phyloP scores from a whole-genome alignment of 768 basidiomycete species.

The Tricholomella constricta region DNA sequence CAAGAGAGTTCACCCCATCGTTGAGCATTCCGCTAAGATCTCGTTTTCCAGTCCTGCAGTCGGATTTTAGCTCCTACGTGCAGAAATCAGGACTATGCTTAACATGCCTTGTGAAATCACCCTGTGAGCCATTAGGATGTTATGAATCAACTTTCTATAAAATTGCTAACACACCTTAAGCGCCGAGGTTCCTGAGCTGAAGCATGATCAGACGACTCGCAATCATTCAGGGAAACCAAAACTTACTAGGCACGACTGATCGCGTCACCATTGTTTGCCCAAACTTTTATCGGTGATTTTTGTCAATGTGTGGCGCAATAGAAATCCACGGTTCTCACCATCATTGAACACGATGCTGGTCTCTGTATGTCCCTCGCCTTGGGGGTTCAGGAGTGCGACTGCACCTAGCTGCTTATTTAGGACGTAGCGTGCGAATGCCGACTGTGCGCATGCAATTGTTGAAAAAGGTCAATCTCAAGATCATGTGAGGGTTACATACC shows the following conservation, averaged over 20 bases:
- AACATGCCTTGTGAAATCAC: conserved; percentile 80
- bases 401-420: conserved; percentile 75
- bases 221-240: conserved; percentile 5
- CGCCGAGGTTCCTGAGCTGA: conserved; percentile 92
- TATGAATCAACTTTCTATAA: conserved; percentile 1
- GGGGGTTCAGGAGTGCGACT: conserved; percentile 63
- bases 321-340: conserved; percentile 40
- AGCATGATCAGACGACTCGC: neutral
- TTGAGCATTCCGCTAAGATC: conserved; percentile 90
- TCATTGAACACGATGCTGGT: conserved; percentile 81
- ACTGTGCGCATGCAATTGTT: conserved; percentile 44
- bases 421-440: conserved; percentile 87
- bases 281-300: conserved; percentile 52
- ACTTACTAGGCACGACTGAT: conserved; percentile 86
- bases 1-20: conserved; percentile 93
- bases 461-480: neutral
- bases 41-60: conserved; percentile 85
- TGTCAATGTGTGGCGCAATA: neutral
- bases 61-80: conserved; percentile 1
- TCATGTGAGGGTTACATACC: conserved; percentile 38
- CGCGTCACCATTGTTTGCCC: conserved; percentile 98
- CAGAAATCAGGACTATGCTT: neutral
- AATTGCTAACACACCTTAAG: conserved; percentile 64
- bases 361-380: conserved; percentile 53
- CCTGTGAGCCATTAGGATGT: conserved; percentile 39